Conservation (phyloP, 2,329 filamentous ascomycete species). For the Fonsecaea pugnacius region DNA sequence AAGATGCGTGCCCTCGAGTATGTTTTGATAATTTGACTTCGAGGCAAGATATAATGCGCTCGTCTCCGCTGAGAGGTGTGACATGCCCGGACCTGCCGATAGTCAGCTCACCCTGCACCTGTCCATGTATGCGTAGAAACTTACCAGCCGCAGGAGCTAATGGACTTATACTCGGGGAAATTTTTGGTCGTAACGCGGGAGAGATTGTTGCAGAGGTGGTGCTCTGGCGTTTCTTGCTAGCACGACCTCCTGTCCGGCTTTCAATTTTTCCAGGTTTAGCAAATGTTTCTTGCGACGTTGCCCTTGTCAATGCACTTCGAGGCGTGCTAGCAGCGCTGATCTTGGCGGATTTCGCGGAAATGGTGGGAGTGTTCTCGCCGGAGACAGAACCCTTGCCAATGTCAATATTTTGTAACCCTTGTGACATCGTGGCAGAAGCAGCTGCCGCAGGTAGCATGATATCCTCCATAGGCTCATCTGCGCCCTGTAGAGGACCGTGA, state of each 20-base stretch:
- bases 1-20: slow-evolving; percentile 87
- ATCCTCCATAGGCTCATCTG: slow-evolving; percentile 65
- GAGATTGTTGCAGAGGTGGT: slow-evolving; percentile 76
- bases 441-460: slow-evolving; percentile 75
- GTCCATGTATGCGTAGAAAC: slow-evolving; percentile 42
- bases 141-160: slow-evolving; percentile 73
- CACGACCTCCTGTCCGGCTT: slow-evolving; percentile 49
- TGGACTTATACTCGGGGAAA: slow-evolving; percentile 93
- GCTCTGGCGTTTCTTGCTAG: slow-evolving; percentile 71
- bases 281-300: slow-evolving; percentile 46
- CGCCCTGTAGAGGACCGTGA: slow-evolving; percentile 48
- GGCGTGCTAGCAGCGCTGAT: slow-evolving; percentile 56
- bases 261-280: slow-evolving; percentile 37
- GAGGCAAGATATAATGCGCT: slow-evolving; percentile 80
- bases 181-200: slow-evolving; percentile 82
- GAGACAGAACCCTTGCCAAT: slow-evolving; percentile 49
- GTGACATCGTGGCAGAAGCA: slow-evolving; percentile 52
- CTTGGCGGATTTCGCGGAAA: slow-evolving; percentile 69
- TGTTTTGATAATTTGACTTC: slow-evolving; percentile 98
- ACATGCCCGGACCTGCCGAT: slow-evolving; percentile 33
- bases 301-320: slow-evolving; percentile 38
- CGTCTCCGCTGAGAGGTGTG: slow-evolving; percentile 59
- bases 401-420: slow-evolving; percentile 57
- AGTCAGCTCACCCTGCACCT: slow-evolving; percentile 23
- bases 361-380: slow-evolving; percentile 59